Base-by-base conservation (phyloP, 768 basidiomycete species). In the Exidia glandulosa region DNA sequence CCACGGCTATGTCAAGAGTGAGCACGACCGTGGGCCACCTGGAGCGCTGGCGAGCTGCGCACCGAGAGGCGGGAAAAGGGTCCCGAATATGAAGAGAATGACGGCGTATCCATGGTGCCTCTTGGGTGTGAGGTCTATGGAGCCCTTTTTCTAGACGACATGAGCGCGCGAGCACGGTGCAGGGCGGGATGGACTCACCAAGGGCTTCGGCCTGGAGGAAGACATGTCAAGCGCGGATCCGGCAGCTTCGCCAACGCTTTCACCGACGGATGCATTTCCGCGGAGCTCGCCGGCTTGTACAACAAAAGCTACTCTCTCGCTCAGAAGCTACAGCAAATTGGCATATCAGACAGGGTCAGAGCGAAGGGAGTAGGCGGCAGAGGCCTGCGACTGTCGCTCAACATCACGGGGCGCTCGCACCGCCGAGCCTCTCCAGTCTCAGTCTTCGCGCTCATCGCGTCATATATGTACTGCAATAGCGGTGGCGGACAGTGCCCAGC, bases 51-150 rank as follows among this genome's bases (percentile, higher is more conserved):
- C 13, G 50, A 41, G 2, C 33, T 19, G 73, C 81, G 58, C 55
- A 94, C 94, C 94, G 31, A 97, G 79, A 31, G 94, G 94, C 9
- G 94, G 94, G 60, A 97, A 83, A 57, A 97, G 77, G 1, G 90
- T 87, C n/a, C 94, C 94, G 60, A 90, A 71, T 57, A 96, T 82
- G 73, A 93, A 94, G 33, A 97, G 79, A 12, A 94, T 37, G 60
- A 88, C 83, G 14, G 84, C 75, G 70, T 86, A 95, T 31, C 85
- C 92, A 77, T 95, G 92, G 68, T 90, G 79, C 45, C 79, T 79
- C 69, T 78, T 83, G 19, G 91, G 89, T 56, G 72, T 73, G 76
- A 67, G 30, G 58, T 59, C 56, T 31, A 41, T 47, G 61, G 19
- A 47, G 23, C 37, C 36, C 30, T 60, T 50, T 37, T 52, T 52